Evolutionary conservation across 306 rosid species (phyloP).

Genomic region (Prinsepia uniflora): DNA sequence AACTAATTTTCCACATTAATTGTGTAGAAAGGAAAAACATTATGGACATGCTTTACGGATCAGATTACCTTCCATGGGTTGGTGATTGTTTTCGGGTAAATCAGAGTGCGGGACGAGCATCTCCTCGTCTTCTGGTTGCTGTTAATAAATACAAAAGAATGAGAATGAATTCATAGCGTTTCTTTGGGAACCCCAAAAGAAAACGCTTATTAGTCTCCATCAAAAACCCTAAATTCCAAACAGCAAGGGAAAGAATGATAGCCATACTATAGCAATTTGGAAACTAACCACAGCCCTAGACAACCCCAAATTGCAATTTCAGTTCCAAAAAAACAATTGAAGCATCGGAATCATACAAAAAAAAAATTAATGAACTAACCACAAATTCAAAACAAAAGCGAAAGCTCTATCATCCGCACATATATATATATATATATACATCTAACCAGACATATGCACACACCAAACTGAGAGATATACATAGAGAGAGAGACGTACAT

Average conservation of each 20-base stretch:
- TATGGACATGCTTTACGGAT: conserved; percentile 22
- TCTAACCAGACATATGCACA: conserved; percentile 2
- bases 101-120: conserved; percentile 81
- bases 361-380: conserved; percentile 24
- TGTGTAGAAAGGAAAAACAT: no score
- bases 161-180: conserved; percentile 26
- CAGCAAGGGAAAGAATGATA: conserved; percentile 23
- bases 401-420: conserved; percentile 19
- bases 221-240: conserved; percentile 39
- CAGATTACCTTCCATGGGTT: conserved; percentile 77
- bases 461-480: conserved; percentile 6
- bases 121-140: conserved; percentile 94
- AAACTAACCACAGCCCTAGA: conserved; percentile 47
- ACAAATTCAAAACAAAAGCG: conserved; percentile 11
- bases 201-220: conserved; percentile 28
- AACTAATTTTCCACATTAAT: not conserved
- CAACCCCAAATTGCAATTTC: conserved; percentile 5
- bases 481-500: conserved; percentile 44
- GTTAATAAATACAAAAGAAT: conserved; percentile 25
- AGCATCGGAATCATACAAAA: conserved; percentile 6
- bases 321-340: conserved; percentile 15
- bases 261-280: conserved; percentile 30
- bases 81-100: conserved; percentile 74
- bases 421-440: no score
- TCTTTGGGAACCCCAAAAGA: conserved; percentile 38